These are phyloP conservation scores for Aspergillus caelatus DNA, from an alignment of 2,329 filamentous ascomycete species.

Conservation along the genomic window DNA sequence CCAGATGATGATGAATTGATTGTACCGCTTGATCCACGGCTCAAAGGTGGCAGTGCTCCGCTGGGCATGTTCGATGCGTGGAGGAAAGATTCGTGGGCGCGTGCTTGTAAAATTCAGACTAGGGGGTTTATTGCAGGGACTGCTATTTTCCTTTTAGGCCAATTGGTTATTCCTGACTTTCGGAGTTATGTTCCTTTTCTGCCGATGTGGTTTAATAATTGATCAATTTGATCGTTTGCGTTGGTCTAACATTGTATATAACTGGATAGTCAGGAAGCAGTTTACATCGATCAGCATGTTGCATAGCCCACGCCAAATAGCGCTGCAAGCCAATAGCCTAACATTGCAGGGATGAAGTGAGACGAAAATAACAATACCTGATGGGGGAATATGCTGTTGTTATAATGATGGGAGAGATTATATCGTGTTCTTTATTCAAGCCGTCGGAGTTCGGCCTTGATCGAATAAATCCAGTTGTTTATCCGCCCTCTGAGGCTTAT, in stretches of 20 bases:
- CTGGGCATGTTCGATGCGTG: neutral
- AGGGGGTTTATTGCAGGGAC: neutral
- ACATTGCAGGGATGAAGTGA: no score
- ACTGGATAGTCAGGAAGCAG: no score
- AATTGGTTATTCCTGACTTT: neutral
- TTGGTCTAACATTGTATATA: neutral
- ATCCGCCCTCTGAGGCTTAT: no score
- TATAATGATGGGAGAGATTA: no score
- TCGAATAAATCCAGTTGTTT: no score
- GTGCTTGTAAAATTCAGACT: constrained; percentile 1
- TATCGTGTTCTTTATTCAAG: no score
- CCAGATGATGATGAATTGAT: constrained; percentile 1
- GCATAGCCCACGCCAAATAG: no score
- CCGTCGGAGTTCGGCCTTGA: no score
- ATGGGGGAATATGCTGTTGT: no score
- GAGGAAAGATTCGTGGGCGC: neutral
- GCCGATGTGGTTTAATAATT: constrained; percentile 1
- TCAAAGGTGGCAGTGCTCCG: neutral
- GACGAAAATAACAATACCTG: no score
- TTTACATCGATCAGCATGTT: no score
- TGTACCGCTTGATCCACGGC: neutral
- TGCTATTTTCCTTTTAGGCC: neutral
- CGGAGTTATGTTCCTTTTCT: neutral
- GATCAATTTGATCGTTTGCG: neutral
- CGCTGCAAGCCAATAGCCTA: no score